phyloP scores from a whole-genome alignment of 176 grass and related monocot species.

The Ensete glaucum region DNA sequence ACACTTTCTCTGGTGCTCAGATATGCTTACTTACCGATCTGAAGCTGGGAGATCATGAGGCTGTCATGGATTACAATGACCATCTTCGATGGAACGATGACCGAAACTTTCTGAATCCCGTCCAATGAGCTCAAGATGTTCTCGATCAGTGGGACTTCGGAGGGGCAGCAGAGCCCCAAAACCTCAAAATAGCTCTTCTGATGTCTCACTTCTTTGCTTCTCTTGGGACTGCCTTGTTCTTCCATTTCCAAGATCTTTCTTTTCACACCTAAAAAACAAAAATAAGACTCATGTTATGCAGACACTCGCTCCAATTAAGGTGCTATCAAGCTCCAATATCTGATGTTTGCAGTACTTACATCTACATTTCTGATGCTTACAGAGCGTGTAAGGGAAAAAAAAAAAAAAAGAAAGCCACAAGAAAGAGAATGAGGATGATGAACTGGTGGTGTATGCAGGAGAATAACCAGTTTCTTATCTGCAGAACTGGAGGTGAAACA shows the following conservation, averaged over 20 bases:
- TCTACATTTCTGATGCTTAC: too few relatives aligned
- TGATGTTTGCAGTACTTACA: too few relatives aligned
- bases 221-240: not conserved
- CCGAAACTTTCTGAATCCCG: constrained; percentile 55
- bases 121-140: constrained; percentile 52
- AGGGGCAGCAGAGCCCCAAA: constrained; percentile 83
- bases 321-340: too few relatives aligned
- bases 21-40: constrained; percentile 45
- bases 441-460: too few relatives aligned
- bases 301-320: too few relatives aligned
- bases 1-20: not conserved
- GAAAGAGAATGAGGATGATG: too few relatives aligned
- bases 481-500: too few relatives aligned
- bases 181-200: constrained; percentile 98
- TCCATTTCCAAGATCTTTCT: not conserved
- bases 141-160: constrained; percentile 78
- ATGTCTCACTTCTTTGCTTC: constrained; percentile 15
- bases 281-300: too few relatives aligned
- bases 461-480: too few relatives aligned
- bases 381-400: too few relatives aligned
- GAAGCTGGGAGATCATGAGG: constrained; percentile 29
- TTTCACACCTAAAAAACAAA: not conserved
- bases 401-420: too few relatives aligned
- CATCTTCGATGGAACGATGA: constrained; percentile 76
- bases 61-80: constrained; percentile 85